Conservation (phyloP, 2,329 filamentous ascomycete genomes). For the Fusarium verrucosum region DNA sequence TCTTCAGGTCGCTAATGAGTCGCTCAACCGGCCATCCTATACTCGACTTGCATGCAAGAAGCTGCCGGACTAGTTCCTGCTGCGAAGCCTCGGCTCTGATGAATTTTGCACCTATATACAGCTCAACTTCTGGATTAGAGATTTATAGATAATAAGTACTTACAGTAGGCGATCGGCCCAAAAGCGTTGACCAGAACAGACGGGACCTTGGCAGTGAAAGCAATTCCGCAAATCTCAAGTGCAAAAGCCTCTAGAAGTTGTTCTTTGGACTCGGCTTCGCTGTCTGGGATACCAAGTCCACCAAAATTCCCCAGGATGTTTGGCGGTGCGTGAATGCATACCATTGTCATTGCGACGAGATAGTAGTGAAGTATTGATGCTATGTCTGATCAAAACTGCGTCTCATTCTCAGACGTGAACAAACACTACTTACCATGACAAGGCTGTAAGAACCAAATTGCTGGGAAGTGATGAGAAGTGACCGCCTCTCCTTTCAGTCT, state of each 20-base stretch:
- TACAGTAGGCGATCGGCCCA: conserved; percentile 59
- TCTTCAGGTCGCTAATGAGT: conserved; percentile 46
- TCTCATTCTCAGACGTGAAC: rapidly evolving
- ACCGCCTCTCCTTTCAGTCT: neutral
- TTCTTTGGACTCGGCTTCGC: conserved; percentile 1
- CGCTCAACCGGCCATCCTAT: conserved; percentile 54
- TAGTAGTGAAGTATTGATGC: conserved; percentile 57
- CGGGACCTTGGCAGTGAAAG: conserved; percentile 55
- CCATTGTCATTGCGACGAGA: conserved; percentile 49
- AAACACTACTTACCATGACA: conserved; percentile 52
- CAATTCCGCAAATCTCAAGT: conserved; percentile 54
- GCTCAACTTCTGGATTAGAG: neutral
- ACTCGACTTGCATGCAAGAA: conserved; percentile 47
- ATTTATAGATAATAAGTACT: conserved; percentile 18
- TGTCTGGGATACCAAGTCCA: neutral
- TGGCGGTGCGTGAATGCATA: conserved; percentile 34
- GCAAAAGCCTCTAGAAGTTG: conserved; percentile 49
- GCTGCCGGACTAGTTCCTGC: conserved; percentile 47
- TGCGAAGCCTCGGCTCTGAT: conserved; percentile 41
- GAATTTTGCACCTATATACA: conserved; percentile 44
- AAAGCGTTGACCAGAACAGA: conserved; percentile 59
- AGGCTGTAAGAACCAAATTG: conserved; percentile 52
- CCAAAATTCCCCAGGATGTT: conserved; percentile 8
- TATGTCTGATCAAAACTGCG: conserved; percentile 27
- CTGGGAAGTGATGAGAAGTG: conserved; percentile 45